Base-by-base conservation (phyloP, 495 filamentous ascomycete species). In the Pyrenopolyporus hunteri region DNA sequence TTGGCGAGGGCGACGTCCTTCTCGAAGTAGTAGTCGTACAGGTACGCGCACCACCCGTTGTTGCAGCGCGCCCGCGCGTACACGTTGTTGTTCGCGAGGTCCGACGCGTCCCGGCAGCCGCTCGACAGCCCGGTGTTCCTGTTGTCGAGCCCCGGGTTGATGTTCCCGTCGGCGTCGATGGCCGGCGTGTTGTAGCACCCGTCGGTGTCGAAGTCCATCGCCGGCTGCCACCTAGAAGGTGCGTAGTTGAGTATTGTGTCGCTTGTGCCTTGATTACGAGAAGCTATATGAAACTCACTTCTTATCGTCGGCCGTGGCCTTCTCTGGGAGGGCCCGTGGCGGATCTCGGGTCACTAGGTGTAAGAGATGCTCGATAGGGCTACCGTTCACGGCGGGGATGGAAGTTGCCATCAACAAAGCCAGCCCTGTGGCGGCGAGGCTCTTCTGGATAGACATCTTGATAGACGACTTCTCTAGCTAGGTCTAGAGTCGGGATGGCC, bases 1-100 rank as follows among this genome's bases (percentile, higher is more conserved):
- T 76, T 59, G 39, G 69, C 31, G 17, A 74, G 39, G 0, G 72
- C 63, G 1, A 77, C 73, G 63, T 80, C 77, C 64, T 79, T 80
- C 63, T 79, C 76, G 23, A 79, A 80, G 66, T 78, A 80, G 60
- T 78, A 78, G 46, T 73, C 74, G 66, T 80, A 80, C 26, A 80
- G 25, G 59, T 76, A 75, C 20, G 72, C 52, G 61, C 77, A 80
- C 74, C 72, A 78, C 20, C 74, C 73, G 59, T 68, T 72, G 40
- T 80, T 79, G 63, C 77, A 79, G 17, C 75, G 72, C 54, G 69
- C 67, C 4, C 77, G 74, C 8, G 73, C 73, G 60, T 80, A 80
- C 44, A 78, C 75, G 47, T 79, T 80, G 64, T 76, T 78, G 67
- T 76, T 77, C 51, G 67, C 29, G 3, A 79, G 71, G 45, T 78